Percentiles rank a stretch among this genome's conserved stretches.
phyloP scores from a whole-genome alignment of 2,329 filamentous ascomycete genomes.

The Raffaelea albimanens region DNA sequence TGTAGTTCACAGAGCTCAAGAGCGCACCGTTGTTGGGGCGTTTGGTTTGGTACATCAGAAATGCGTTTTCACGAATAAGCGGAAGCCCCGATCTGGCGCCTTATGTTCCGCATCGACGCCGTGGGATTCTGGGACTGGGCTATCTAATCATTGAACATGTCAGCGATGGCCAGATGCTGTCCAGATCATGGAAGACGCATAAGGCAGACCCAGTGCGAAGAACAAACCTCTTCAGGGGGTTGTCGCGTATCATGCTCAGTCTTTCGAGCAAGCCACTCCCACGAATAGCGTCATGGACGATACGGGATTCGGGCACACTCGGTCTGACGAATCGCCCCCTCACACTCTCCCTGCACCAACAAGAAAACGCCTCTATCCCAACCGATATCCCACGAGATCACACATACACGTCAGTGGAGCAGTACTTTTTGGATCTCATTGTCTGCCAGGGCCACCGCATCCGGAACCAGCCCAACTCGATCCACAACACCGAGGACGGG shows the following conservation, averaged over 20 bases:
- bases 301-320: constrained; percentile 15
- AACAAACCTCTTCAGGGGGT: constrained; percentile 18
- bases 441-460: constrained; percentile 17
- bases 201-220: constrained; percentile 6
- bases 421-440: constrained; percentile 16
- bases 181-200: constrained; percentile 14
- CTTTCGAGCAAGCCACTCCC: constrained; percentile 17
- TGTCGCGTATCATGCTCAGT: constrained; percentile 18
- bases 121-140: constrained; percentile 5
- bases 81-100: too few relatives aligned
- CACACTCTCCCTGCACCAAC: constrained; percentile 16
- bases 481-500: constrained; percentile 4
- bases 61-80: too few relatives aligned
- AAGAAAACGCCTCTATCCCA: constrained; percentile 21
- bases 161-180: constrained; percentile 18
- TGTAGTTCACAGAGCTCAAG: too few relatives aligned
- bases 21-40: too few relatives aligned
- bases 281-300: constrained; percentile 16
- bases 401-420: constrained; percentile 20
- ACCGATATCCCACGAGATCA: constrained; percentile 18
- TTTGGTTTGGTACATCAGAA: too few relatives aligned
- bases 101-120: constrained; percentile 3
- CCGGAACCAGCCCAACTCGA: constrained; percentile 16
- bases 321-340: constrained; percentile 3
- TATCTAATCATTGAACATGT: constrained; percentile 19